Evolutionary conservation across 164 flowering plant species (phyloP), one percentile per base, ranked within the genome.

Genomic region (Nelumbo lutea): DNA sequence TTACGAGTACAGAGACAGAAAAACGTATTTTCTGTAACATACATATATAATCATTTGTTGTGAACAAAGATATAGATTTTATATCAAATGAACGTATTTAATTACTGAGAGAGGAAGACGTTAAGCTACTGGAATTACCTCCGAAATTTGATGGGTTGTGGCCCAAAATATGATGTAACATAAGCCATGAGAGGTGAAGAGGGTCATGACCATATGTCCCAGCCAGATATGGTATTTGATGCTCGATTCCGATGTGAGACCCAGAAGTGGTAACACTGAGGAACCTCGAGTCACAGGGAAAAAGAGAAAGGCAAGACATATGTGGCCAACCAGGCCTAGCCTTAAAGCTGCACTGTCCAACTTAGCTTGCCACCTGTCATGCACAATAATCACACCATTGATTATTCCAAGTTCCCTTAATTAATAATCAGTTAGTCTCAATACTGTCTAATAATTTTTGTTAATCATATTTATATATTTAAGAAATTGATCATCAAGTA

Each of bases 141-240:
- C 71, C 0, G 75, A 69, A 9, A 77, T 56, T 0, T 76, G 71
- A 61, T 79, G 42, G 0, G 86, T 82, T 46, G 56, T 53, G 46
- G 68, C 76, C 91, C 92, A 90, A 11, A 44, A 77, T 5, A 81
- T 15, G 70, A 88, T 66, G 79, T 67, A 87, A 66, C 75, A 68
- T 39, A 77, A 2, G 6, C 96, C 92, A 75, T 90, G 96, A 46
- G 84, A 76, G 0, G 92, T 79, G 78, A 85, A 87, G 48, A 87
- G 67, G 9, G 67, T 43, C 89, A 89, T 80, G 64, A 73, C 76
- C n/a, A 84, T 68, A 70, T 89, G 86, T 4, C 96, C 96, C 1
- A 89, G 79, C 96, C 92, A 89, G 42, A 86, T 86, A 51, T 87
- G 96, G 69, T 89, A 89, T 72, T 86, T 89, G 62, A 89, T 77